phyloP scores from a whole-genome alignment of 1,139 yeast species.

The Geotrichum reessii region DNA sequence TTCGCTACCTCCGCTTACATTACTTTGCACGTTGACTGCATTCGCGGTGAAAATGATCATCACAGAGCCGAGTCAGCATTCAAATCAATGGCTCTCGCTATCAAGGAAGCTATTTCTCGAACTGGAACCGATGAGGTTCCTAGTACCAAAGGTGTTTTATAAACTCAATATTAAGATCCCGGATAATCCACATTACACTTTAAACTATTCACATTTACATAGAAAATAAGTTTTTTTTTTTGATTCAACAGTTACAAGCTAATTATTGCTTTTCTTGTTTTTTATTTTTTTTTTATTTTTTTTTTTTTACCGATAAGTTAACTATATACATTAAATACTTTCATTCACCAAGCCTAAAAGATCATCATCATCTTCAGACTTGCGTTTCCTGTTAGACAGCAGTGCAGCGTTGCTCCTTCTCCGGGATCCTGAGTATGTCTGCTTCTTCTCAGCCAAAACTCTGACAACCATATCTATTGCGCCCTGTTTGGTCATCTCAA shows the following conservation, averaged over 20 bases:
- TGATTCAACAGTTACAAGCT: not conserved
- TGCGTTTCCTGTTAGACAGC: slow-evolving; percentile 6
- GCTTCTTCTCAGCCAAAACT: not conserved
- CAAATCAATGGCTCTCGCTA: slow-evolving; percentile 89
- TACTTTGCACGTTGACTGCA: slow-evolving; percentile 89
- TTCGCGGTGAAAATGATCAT: slow-evolving; percentile 91
- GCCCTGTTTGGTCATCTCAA: slow-evolving; percentile 10
- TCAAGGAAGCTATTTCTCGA: slow-evolving; percentile 74
- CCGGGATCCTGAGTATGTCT: not conserved
- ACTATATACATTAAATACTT: not conserved
- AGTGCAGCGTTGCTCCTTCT: slow-evolving; percentile 2
- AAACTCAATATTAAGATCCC: not conserved
- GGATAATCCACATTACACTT: not conserved
- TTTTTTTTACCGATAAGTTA: not conserved
- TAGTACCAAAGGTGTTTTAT: slow-evolving; percentile 87
- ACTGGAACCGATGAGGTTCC: slow-evolving; percentile 91
- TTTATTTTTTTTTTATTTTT: too few species aligned
- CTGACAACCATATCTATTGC: slow-evolving; percentile 12
- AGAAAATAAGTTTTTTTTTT: not conserved
- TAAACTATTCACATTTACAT: not conserved
- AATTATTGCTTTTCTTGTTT: not conserved
- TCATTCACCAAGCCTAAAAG: not conserved
- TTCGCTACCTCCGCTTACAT: slow-evolving; percentile 89
- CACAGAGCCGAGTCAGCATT: slow-evolving; percentile 95
- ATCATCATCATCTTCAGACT: not conserved